Conservation (phyloP, 176 grass and related monocot species). For the Eragrostis curvula region DNA sequence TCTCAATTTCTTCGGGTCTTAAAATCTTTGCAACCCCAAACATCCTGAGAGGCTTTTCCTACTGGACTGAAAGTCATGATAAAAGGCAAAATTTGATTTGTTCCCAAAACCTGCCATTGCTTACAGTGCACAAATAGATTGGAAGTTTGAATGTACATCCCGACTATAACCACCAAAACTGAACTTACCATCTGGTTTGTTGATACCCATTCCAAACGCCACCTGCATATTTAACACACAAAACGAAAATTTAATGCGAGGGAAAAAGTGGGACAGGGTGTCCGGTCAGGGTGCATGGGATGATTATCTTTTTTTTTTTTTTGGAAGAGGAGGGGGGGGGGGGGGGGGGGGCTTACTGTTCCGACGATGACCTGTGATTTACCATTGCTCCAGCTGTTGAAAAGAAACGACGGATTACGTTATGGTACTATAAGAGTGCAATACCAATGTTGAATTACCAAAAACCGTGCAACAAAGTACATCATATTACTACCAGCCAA, state of each 20-base stretch:
- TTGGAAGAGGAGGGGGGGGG: neutral
- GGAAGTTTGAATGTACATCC: conserved; percentile 12
- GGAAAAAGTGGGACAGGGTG: neutral
- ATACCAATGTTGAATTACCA: conserved; percentile 10
- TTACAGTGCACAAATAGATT: conserved; percentile 36
- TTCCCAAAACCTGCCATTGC: conserved; percentile 5
- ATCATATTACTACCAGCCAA: too few species aligned
- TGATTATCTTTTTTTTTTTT: too few species aligned
- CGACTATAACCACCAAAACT: conserved; percentile 20
- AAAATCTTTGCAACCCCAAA: neutral
- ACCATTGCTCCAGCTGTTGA: conserved; percentile 88
- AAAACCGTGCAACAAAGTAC: neutral
- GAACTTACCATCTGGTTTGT: conserved; percentile 90
- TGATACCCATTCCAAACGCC: conserved; percentile 98
- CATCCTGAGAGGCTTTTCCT: neutral
- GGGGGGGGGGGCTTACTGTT: conserved; percentile 53
- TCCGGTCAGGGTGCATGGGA: neutral
- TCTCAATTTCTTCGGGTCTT: neutral
- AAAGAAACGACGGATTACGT: conserved; percentile 37
- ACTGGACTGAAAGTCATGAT: neutral
- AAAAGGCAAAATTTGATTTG: conserved; percentile 19
- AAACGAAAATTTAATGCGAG: neutral
- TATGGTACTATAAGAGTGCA: neutral
- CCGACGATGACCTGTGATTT: conserved; percentile 94
- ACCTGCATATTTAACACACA: conserved; percentile 57